These are phyloP conservation scores for Gnomoniopsis sp. DNA, from an alignment of 2,329 filamentous ascomycete genomes.

Conservation along the genomic window DNA sequence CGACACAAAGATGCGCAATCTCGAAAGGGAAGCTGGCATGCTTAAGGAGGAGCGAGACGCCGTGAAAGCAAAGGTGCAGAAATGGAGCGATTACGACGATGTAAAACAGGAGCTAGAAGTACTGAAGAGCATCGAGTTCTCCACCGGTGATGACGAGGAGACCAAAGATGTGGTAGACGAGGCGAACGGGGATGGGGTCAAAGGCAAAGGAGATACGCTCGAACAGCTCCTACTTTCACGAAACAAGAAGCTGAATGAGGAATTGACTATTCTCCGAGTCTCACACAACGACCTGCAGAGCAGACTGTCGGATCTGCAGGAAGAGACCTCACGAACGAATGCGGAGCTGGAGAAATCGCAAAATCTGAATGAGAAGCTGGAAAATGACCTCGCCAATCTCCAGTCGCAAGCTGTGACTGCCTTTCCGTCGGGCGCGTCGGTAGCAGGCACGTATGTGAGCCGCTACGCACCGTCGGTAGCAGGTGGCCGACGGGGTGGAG, in stretches of 20 bases:
- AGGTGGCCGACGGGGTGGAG: constrained; percentile 57
- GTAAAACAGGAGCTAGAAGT: constrained; percentile 95
- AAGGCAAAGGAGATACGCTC: constrained; percentile 71
- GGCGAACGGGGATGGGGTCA: constrained; percentile 48
- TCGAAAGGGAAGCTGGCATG: constrained; percentile 74
- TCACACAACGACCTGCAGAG: constrained; percentile 89
- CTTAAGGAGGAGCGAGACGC: constrained; percentile 78
- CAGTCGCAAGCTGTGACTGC: constrained; percentile 81
- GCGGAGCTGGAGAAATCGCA: constrained; percentile 82
- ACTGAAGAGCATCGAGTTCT: constrained; percentile 96
- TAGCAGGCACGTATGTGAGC: constrained; percentile 86
- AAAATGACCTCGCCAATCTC: constrained; percentile 84
- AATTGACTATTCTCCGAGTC: constrained; percentile 86
- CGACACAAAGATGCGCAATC: constrained; percentile 70
- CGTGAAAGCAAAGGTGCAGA: constrained; percentile 77
- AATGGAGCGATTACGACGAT: constrained; percentile 92
- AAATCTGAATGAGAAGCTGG: constrained; percentile 81
- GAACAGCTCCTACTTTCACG: constrained; percentile 88
- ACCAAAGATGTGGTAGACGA: constrained; percentile 26
- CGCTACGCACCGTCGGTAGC: constrained; percentile 65
- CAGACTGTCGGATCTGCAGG: constrained; percentile 74
- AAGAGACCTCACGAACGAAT: constrained; percentile 79
- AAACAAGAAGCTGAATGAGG: constrained; percentile 95
- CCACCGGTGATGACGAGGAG: constrained; percentile 81
- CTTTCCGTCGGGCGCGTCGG: constrained; percentile 86